Evolutionary conservation across 768 basidiomycete species (phyloP), one percentile per base, ranked within the genome.

Genomic region (Tulasnella sp.): DNA sequence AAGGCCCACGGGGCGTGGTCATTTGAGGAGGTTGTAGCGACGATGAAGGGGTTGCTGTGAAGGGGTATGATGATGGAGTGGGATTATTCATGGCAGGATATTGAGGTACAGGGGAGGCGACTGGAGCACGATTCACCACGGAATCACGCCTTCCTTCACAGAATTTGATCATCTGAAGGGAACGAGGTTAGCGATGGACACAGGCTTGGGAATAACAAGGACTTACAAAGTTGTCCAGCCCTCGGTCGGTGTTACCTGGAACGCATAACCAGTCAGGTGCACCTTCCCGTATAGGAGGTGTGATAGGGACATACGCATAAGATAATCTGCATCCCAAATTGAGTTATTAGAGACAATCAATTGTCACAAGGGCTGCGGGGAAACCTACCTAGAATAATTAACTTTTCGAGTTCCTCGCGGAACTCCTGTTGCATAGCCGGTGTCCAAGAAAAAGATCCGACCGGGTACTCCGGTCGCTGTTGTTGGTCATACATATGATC

Each of bases 341-440:
- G 34, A 31, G 3, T 69, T 14, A 69, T 69, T 34, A 69, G 64
- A 20, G 46, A 75, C 12, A 22, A 41, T 8, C 20, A 20, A 37
- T 24, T n/a, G n/a, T 24, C 50, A 54, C 22, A 54, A 69, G 16
- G 81, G 40, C 31, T 2, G 50, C 74, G n/a, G 34, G 64, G 40
- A 34, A 18, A 31, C 86, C 69, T 85, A 94, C 94, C 94, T 83
- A 97, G 87, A 78, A 96, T 93, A 37, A 97, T 94, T 31, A 97
- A 91, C 92, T 96, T 96, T 85, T 97, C 96, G 34, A 97, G 87
- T 83, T 96, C 94, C 85, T 95, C 93, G 82, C 94, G 88, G 84
- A 97, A 97, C 82, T 92, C 93, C 82, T 92, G 90, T 82, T 96
- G 95, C 69, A 96, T 88, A 9, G 88, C 87, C 81, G 90, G 89